Evolutionary conservation across 164 flowering plant genomes (phyloP).

Genomic region (Vitis rotundifolia): DNA sequence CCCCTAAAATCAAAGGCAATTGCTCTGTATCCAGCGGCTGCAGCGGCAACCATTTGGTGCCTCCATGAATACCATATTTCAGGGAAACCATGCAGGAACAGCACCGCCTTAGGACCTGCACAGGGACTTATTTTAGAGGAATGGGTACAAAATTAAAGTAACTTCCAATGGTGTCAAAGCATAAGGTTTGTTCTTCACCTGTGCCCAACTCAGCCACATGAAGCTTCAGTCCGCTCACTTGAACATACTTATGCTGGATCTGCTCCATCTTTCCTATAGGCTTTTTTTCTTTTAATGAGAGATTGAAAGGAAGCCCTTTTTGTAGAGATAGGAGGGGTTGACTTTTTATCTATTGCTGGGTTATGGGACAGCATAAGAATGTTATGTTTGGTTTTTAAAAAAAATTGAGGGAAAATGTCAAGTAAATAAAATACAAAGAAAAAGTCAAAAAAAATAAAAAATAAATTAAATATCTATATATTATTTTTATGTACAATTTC

Average conservation of each 20-base stretch:
- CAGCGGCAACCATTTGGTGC: slow-evolving; percentile 60
- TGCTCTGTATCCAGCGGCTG: slow-evolving; percentile 51
- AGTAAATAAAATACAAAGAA: too few relatives aligned
- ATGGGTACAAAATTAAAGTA: background rate
- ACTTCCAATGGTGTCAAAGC: background rate
- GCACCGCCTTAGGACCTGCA: slow-evolving; percentile 33
- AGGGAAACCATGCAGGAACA: slow-evolving; percentile 55
- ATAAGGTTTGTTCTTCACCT: background rate
- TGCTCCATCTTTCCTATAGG: slow-evolving; percentile 27
- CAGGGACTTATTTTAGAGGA: background rate
- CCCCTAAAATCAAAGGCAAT: slow-evolving; percentile 60
- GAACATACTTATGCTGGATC: slow-evolving; percentile 37
- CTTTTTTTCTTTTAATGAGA: background rate
- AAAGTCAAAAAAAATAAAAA: too few relatives aligned
- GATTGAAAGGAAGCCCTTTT: background rate
- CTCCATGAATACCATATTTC: slow-evolving; percentile 65
- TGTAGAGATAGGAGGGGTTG: too few relatives aligned
- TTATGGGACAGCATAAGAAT: too few relatives aligned
- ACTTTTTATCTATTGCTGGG: too few relatives aligned
- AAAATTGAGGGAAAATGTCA: too few relatives aligned
- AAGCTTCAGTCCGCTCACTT: slow-evolving; percentile 47
- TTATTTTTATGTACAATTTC: too few relatives aligned
- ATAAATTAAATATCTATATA: too few relatives aligned
- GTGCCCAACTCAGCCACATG: slow-evolving; percentile 48
- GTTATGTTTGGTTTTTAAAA: too few relatives aligned